These are phyloP conservation scores for Bonnemaisonia californica DNA, from an alignment of 31 red algal species.

Conservation along the genomic window DNA sequence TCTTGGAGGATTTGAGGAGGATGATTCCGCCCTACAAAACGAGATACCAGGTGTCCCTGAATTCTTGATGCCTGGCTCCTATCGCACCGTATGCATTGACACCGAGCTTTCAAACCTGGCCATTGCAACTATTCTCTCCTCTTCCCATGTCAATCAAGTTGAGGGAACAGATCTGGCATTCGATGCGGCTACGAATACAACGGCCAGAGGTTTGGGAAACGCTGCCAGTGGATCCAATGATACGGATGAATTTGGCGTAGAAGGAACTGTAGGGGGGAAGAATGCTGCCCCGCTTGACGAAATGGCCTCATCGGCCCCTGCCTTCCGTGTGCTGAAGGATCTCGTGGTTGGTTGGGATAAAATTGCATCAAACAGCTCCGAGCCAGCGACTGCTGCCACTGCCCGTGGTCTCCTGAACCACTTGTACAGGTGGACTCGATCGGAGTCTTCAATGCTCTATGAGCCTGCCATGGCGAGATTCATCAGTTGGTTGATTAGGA, in stretches of 20 bases:
- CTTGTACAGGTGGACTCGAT: slow-evolving; percentile 81
- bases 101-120: slow-evolving; percentile 75
- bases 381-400: slow-evolving; percentile 24
- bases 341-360: slow-evolving; percentile 73
- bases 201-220: slow-evolving; percentile 4
- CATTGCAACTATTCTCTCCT: slow-evolving; percentile 77
- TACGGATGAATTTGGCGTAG: slow-evolving; percentile 5
- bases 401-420: slow-evolving; percentile 78
- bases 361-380: slow-evolving; percentile 31
- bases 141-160: slow-evolving; percentile 80
- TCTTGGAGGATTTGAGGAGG: slow-evolving; percentile 84
- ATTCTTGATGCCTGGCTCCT: slow-evolving; percentile 61
- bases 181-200: slow-evolving; percentile 60
- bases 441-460: slow-evolving; percentile 67
- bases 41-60: slow-evolving; percentile 62
- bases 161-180: slow-evolving; percentile 81
- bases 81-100: slow-evolving; percentile 87
- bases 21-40: slow-evolving; percentile 57
- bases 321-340: slow-evolving; percentile 80
- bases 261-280: slow-evolving; percentile 34
- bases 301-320: slow-evolving; percentile 80
- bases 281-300: slow-evolving; percentile 74
- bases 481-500: slow-evolving; percentile 75
- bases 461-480: slow-evolving; percentile 72
- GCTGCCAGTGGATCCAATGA: slow-evolving; percentile 8